Conservation (phyloP, 805 yeast species). For the Naumovozyma dairenensis region DNA sequence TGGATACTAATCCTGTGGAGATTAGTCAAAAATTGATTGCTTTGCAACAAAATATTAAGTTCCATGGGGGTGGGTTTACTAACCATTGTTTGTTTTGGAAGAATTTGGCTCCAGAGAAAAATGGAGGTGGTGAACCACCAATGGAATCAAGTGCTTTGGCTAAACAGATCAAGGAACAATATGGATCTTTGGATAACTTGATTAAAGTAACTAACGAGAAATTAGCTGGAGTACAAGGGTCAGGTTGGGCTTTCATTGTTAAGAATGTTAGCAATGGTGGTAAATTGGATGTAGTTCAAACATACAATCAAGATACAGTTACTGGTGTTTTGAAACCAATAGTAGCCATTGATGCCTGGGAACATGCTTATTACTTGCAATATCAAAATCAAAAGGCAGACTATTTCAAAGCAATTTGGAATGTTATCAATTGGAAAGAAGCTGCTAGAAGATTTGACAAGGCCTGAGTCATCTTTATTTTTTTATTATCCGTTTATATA, state of each 20-base stretch:
- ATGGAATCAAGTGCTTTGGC: constrained; percentile 44
- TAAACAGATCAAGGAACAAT: constrained; percentile 50
- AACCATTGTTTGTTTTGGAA: constrained; percentile 87
- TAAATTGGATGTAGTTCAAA: constrained; percentile 62
- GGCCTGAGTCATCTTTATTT: neutral
- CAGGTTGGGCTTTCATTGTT: constrained; percentile 91
- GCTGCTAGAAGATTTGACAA: constrained; percentile 61
- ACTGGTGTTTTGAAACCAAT: constrained; percentile 60
- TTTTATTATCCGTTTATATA: too few species aligned
- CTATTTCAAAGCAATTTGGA: constrained; percentile 91
- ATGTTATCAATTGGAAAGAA: constrained; percentile 87
- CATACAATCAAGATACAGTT: constrained; percentile 81
- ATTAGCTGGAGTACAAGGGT: constrained; percentile 85
- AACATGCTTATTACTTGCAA: constrained; percentile 90
- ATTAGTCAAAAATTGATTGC: constrained; percentile 32
- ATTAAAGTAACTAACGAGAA: constrained; percentile 53
- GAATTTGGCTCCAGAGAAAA: constrained; percentile 64
- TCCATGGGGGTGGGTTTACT: constrained; percentile 87
- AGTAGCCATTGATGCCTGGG: constrained; percentile 93
- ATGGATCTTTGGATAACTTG: constrained; percentile 65
- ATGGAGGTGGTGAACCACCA: constrained; percentile 62
- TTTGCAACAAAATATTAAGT: constrained; percentile 67
- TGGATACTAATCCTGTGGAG: constrained; percentile 45
- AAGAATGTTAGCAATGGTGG: constrained; percentile 69
- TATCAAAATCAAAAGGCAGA: constrained; percentile 86